Base-by-base conservation (phyloP, 345 rosid species). In the Isatis tinctoria region DNA sequence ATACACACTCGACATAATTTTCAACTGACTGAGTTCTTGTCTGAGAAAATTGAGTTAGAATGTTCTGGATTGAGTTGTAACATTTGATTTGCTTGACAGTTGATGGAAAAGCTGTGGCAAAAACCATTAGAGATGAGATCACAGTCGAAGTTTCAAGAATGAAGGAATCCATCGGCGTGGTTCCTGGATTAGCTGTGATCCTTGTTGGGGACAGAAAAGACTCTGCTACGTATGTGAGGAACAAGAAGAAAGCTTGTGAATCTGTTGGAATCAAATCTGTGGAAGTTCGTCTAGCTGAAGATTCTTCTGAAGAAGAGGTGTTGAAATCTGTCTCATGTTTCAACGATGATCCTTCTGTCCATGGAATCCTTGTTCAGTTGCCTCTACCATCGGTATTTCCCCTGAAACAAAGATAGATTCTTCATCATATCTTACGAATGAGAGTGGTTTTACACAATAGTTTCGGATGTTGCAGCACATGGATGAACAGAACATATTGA, bases 101-200 rank as follows among this genome's bases (percentile, higher is more conserved):
- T 94, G 58, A 74, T 53, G 59, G 59, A 27, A 26, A 27, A 18
- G 59, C 35, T 27, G 35, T 53, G 35, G 35, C 35, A 6, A 53
- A 53, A 7, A 53, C 59, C 1, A 53, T 26, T 2, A 53, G 35
- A 26, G 59, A 53, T 13, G 59, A 53, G 35, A 27, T 53, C 18
- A 13, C 35, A 27, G 0, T 27, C 18, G 59, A 53, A 12, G 59
- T 53, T 12, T 26, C 59, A 13, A 53, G 59, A 30, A 53, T 53
- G 59, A 53, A 53, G 35, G 59, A 26, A 53, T 27, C 59, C 6
- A 53, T 53, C 18, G 59, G 59, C 14, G 59, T 53, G 59, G 36
- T 53, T 53, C 59, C 59, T 7, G 59, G 59, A 6, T 53, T 53
- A 53, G 59, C 59, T 14, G 59, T 53, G 7, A 53, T 53, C n/a